Percentiles rank a stretch among this genome's conserved stretches.
Evolutionary conservation across 139 green algal genomes (phyloP).

Genomic region (Haematococcus lacustris): DNA sequence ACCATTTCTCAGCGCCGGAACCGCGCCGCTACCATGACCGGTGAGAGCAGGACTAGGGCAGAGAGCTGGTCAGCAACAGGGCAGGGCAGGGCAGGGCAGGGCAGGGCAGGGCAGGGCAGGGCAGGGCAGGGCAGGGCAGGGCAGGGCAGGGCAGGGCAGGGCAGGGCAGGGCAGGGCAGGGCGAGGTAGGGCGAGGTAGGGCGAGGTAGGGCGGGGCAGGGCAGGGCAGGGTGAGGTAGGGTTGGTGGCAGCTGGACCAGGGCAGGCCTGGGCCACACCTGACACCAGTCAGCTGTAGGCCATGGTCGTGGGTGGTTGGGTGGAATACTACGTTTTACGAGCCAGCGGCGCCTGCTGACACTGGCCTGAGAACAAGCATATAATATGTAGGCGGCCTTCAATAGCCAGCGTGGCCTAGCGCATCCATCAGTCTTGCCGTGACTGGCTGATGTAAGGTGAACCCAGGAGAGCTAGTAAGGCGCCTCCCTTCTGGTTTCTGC

Average conservation of each 20-base stretch:
- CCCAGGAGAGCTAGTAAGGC: neutral
- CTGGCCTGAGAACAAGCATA: too few relatives aligned
- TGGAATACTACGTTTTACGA: too few relatives aligned
- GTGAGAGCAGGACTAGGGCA: constrained; percentile 31
- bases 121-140: neutral
- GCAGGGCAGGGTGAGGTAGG: too few relatives aligned
- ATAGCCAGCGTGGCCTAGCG: neutral
- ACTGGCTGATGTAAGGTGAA: neutral
- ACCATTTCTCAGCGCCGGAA: constrained; percentile 73
- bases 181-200: neutral
- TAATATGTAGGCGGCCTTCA: too few relatives aligned
- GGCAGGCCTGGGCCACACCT: too few relatives aligned
- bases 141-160: neutral
- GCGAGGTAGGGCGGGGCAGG: constrained; percentile 5
- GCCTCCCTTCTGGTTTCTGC: neutral
- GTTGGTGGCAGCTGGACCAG: too few relatives aligned
- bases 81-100: neutral
- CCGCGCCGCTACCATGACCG: constrained; percentile 43
- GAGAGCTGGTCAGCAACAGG: neutral
- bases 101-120: neutral
- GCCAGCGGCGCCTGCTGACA: too few relatives aligned
- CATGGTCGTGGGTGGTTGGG: too few relatives aligned
- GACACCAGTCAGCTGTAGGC: too few relatives aligned
- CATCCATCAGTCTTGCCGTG: neutral
- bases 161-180: constrained; percentile 1